These are phyloP conservation scores for Pleurotus djamor DNA, from an alignment of 768 basidiomycete species.

Conservation along the genomic window DNA sequence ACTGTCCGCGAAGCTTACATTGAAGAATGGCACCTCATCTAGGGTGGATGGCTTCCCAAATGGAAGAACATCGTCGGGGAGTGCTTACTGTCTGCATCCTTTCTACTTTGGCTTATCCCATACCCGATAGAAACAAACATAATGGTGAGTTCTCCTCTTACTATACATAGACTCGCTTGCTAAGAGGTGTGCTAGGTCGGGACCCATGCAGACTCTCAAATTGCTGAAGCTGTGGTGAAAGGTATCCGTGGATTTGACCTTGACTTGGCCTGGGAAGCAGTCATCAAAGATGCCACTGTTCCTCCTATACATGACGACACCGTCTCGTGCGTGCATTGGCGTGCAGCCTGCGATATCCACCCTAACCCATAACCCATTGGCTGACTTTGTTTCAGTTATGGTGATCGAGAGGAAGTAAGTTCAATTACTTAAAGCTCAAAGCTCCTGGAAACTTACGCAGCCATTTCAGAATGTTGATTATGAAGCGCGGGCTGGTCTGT, in stretches of 20 bases:
- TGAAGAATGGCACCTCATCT: background rate
- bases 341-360: too few species aligned
- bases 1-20: conserved; percentile 9
- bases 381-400: conserved; percentile 41
- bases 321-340: conserved; percentile 43
- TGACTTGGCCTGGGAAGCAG: conserved; percentile 67
- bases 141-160: conserved; percentile 44
- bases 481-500: conserved; percentile 77
- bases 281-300: conserved; percentile 68
- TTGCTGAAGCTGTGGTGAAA: conserved; percentile 70
- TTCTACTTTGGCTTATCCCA: background rate
- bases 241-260: conserved; percentile 60
- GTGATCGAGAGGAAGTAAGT: conserved; percentile 65
- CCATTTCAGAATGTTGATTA: conserved; percentile 60
- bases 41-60: conserved; percentile 85
- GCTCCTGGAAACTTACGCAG: background rate
- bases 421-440: background rate
- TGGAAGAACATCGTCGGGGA: conserved; percentile 81
- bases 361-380: too few species aligned
- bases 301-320: conserved; percentile 55
- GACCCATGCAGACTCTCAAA: conserved; percentile 75
- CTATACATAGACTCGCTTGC: background rate
- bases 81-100: conserved; percentile 6
- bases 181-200: conserved; percentile 45
- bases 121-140: conserved; percentile 64